Percentiles rank a stretch among this genome's conserved stretches.
Evolutionary conservation across 2,329 filamentous ascomycete species (phyloP).

Genomic region (Calonectria pauciramosa): DNA sequence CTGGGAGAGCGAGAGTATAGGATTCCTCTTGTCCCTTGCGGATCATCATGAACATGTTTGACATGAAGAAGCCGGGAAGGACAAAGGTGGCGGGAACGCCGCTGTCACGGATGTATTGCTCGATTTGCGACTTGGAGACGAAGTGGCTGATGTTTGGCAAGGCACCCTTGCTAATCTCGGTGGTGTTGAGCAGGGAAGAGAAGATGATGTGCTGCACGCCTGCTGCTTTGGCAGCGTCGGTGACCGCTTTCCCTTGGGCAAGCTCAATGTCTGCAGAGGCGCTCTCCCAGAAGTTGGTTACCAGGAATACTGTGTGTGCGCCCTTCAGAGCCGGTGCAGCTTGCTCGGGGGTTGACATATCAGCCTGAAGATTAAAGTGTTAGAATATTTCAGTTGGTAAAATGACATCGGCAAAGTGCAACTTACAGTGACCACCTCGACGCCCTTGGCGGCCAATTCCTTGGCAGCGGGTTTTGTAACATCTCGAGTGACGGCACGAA

Average conservation of each 20-base stretch:
- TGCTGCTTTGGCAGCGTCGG: constrained; percentile 60
- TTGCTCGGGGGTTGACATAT: constrained; percentile 48
- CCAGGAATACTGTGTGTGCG: constrained; percentile 59
- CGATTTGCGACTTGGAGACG: constrained; percentile 65
- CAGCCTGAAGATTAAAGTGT: constrained; percentile 48
- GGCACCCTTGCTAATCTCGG: constrained; percentile 52
- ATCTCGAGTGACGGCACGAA: constrained; percentile 63
- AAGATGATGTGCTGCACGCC: constrained; percentile 62
- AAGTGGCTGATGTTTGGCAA: constrained; percentile 62
- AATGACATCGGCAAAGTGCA: background rate
- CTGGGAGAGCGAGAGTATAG: constrained; percentile 46
- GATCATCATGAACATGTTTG: constrained; percentile 60
- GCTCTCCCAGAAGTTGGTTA: constrained; percentile 56
- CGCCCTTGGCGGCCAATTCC: constrained; percentile 54
- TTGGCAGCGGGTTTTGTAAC: constrained; percentile 54
- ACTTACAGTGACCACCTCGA: constrained; percentile 53
- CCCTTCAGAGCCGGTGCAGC: constrained; percentile 54
- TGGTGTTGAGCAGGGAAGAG: constrained; percentile 58
- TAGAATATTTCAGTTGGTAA: background rate
- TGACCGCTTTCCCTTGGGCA: constrained; percentile 60
- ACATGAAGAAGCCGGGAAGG: constrained; percentile 67
- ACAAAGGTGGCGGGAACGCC: constrained; percentile 66
- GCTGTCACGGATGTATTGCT: constrained; percentile 65
- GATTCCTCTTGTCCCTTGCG: constrained; percentile 46
- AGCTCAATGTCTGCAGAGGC: constrained; percentile 52